A percentile compares a stretch with the other conserved stretches of the same genome.
These are phyloP conservation scores for Colletotrichum shisoi DNA, from an alignment of 2,329 filamentous ascomycete genomes.

Conservation along the genomic window DNA sequence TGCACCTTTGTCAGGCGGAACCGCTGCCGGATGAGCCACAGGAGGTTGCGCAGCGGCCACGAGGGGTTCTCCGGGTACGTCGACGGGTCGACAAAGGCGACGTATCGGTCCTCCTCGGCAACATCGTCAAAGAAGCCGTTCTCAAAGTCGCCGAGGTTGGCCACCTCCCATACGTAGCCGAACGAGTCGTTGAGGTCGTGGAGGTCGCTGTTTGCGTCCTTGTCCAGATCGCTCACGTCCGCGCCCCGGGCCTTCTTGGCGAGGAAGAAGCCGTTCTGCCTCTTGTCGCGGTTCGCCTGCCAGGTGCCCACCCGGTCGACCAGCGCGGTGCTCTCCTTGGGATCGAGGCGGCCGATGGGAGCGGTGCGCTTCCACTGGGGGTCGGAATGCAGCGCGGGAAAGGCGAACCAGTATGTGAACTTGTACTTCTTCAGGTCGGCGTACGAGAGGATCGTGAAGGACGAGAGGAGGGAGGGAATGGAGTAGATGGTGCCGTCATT, in stretches of 20 bases:
- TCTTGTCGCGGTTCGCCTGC: constrained; percentile 77
- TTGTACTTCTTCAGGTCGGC: constrained; percentile 97
- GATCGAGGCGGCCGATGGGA: constrained; percentile 63
- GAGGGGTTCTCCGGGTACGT: constrained; percentile 87
- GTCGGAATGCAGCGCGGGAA: constrained; percentile 89
- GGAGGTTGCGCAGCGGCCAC: constrained; percentile 90
- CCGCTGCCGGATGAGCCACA: constrained; percentile 82
- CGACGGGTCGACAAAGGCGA: constrained; percentile 91
- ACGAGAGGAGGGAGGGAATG: constrained; percentile 87
- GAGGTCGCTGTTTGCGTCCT: constrained; percentile 38
- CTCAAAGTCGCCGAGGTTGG: constrained; percentile 79
- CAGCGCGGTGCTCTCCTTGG: constrained; percentile 77
- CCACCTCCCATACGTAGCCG: constrained; percentile 78
- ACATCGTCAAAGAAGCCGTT: constrained; percentile 83
- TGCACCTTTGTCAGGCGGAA: constrained; percentile 81
- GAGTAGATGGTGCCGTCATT: constrained; percentile 96
- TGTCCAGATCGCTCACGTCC: constrained; percentile 39
- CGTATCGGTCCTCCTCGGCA: constrained; percentile 75
- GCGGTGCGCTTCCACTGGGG: constrained; percentile 77
- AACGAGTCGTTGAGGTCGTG: constrained; percentile 39
- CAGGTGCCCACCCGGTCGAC: constrained; percentile 87
- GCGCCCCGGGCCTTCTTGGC: constrained; percentile 72
- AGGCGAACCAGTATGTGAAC: constrained; percentile 98
- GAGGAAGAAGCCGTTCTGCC: constrained; percentile 96
- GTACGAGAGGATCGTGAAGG: constrained; percentile 88